Base-by-base conservation (phyloP, 1,284 basidiomycete species). In the Microbotryum saponariae region DNA sequence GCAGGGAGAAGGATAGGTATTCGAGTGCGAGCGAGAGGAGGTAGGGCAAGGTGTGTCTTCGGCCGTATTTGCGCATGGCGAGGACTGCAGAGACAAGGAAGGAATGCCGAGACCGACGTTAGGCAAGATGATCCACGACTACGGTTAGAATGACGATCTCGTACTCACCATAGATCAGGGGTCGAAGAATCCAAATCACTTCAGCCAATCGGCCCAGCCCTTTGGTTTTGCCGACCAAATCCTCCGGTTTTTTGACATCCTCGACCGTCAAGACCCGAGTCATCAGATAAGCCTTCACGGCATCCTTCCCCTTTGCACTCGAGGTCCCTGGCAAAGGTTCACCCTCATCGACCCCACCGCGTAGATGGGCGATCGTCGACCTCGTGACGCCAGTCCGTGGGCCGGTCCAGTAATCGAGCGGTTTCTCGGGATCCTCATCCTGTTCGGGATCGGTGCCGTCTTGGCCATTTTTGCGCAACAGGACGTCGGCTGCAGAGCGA, bases 111-210 rank as follows among this genome's bases (percentile, higher is more conserved):
- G 37, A 42, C 37, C 37, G 12, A 42, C 2, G 33, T 59, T 6
- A 60, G 46, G 20, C 20, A 29, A n/a, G n/a, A 8, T 50, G 3
- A 48, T 4, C 3, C 6, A n/a, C 7, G 14, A 12, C n/a, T 31
- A 45, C 31, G 6, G 20, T 6, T 20, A 18, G 44, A 37, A 47
- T 16, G 42, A 6, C 10, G 27, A 18, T 16, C 27, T 16, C 6
- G 0, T 12, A 65, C 71, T 56, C 20, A 75, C 73, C 73, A 59
- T 75, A 74, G 33, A 75, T 59, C 1, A 75, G 61, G 4, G 74
- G 74, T 7, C 74, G 54, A 1, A 74, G 50, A 59, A 75, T 75
- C 71, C 71, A 75, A 48, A 74, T 70, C 21, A 73, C 53, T 62
- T 75, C 74, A 10, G 73, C 71, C 27, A 71, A 47, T 2, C 47